Evolutionary conservation across 306 rosid genomes (phyloP).

Genomic region (Clitoria ternatea): DNA sequence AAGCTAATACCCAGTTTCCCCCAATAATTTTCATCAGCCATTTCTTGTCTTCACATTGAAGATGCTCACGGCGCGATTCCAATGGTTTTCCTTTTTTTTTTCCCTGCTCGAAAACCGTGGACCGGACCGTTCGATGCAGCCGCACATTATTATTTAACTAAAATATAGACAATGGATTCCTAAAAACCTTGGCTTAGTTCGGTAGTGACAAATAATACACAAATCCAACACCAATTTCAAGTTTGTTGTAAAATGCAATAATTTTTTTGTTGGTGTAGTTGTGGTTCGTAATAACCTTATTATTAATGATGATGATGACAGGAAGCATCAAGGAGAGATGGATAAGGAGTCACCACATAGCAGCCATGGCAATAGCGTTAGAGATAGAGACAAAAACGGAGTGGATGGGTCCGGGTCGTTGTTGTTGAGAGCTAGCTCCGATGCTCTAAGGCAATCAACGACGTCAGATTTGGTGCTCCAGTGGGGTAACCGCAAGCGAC

Average conservation of each 20-base stretch:
- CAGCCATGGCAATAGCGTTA: constrained; percentile 18
- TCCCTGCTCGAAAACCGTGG: neutral
- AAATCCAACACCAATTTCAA: neutral
- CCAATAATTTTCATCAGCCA: neutral
- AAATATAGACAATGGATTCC: neutral
- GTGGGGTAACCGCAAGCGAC: constrained; percentile 96
- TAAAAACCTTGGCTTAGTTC: too few relatives aligned
- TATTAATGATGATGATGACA: constrained; percentile 23
- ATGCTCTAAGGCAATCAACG: constrained; percentile 47
- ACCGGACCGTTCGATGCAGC: constrained; percentile 3
- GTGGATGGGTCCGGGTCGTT: constrained; percentile 41
- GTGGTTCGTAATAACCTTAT: constrained; percentile 33
- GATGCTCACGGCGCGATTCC: constrained; percentile 5
- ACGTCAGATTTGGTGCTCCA: constrained; percentile 63
- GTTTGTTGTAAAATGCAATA: constrained; percentile 7
- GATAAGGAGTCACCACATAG: constrained; percentile 46
- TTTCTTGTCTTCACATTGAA: neutral
- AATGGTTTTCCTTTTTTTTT: neutral
- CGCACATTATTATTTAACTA: neutral
- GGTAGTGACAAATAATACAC: neutral
- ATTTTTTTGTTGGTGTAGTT: neutral
- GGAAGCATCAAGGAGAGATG: constrained; percentile 50
- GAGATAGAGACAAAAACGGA: constrained; percentile 44
- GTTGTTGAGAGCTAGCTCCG: constrained; percentile 47
- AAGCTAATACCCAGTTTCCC: neutral